Evolutionary conservation across 2,329 filamentous ascomycete species (phyloP), one percentile per base, ranked within the genome.

Genomic region (Fusarium oligoseptatum): DNA sequence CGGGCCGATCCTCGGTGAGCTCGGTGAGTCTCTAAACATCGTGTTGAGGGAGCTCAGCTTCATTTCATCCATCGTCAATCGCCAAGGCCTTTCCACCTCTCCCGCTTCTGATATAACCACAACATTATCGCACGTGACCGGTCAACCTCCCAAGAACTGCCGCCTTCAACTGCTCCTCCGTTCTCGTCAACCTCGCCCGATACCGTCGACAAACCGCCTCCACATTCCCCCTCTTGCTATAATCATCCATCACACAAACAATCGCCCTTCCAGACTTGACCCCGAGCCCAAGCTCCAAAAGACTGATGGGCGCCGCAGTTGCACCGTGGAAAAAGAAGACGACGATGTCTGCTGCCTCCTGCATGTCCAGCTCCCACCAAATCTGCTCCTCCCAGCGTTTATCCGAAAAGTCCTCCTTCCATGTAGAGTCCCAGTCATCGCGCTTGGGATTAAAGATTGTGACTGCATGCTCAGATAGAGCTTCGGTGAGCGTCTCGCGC

Each of bases 181-280:
- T 84, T 17, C 84, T 81, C 34, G 88, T 80, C 65, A 88, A 78
- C 41, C 84, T 81, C 7, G 91, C 79, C 0, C 80, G 83, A 69
- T 86, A 87, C 63, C 83, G 83, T 67, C 82, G 78, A 70, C 90
- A 92, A 11, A 91, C 85, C 15, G 90, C 82, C 75, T 89, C 83
- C 36, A 93, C 88, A 72, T 93, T 92, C 0, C 89, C 91, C n/a
- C 84, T 84, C 79, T 91, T 91, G 81, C 81, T 85, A 75, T 89
- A 93, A 0, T 84, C 84, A 27, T 83, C 79, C 2, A 85, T 83
- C 56, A 87, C 90, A 48, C 87, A 87, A 1, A 92, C 89, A 12
- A 92, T 81, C 1, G 85, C 83, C 77, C 86, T 88, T 1, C 81
- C 81, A 11, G 68, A 61, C 17, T 76, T 81, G 3, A 86, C 86